phyloP scores from a whole-genome alignment of 2,329 filamentous ascomycete genomes.

The Endothia cerciana region DNA sequence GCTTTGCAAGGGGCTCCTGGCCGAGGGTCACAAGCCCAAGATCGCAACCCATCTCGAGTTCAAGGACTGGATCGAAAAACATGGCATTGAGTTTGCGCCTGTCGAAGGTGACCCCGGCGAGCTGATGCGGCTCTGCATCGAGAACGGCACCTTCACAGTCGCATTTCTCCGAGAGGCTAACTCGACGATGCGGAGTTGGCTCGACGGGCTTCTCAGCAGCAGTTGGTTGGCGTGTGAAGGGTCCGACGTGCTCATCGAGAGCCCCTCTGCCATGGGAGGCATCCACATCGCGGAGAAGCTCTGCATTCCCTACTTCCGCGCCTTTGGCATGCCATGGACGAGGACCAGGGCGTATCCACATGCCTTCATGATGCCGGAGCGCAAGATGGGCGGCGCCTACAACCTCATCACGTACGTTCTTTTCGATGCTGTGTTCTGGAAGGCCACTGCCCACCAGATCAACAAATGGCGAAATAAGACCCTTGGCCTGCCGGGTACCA shows the following conservation, averaged over 20 bases:
- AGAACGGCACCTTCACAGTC: conserved; percentile 95
- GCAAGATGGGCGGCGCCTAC: conserved; percentile 93
- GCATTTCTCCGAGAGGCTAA: conserved; percentile 89
- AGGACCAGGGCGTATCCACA: conserved; percentile 94
- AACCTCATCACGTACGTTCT: conserved; percentile 95
- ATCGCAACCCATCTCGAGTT: conserved; percentile 96
- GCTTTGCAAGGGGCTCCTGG: conserved; percentile 85
- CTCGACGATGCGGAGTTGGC: conserved; percentile 88
- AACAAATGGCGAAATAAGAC: conserved; percentile 89
- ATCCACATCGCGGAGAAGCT: conserved; percentile 97
- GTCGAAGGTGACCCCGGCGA: conserved; percentile 92
- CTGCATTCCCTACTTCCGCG: conserved; percentile 91
- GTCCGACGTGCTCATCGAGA: conserved; percentile 90
- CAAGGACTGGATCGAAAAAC: conserved; percentile 82
- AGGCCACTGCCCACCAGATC: conserved; percentile 85
- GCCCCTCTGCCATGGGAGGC: conserved; percentile 93
- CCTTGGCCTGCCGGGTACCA: conserved; percentile 79
- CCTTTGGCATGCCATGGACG: conserved; percentile 99
- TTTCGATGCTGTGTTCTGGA: conserved; percentile 98
- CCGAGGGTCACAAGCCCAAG: conserved; percentile 81
- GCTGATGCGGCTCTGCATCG: conserved; percentile 93
- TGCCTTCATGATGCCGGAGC: conserved; percentile 89
- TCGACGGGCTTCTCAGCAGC: conserved; percentile 83
- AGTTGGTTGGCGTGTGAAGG: conserved; percentile 84
- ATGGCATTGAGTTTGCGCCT: conserved; percentile 89